These are phyloP conservation scores for Glonium stellatum DNA, from an alignment of 495 filamentous ascomycete species.

Conservation along the genomic window DNA sequence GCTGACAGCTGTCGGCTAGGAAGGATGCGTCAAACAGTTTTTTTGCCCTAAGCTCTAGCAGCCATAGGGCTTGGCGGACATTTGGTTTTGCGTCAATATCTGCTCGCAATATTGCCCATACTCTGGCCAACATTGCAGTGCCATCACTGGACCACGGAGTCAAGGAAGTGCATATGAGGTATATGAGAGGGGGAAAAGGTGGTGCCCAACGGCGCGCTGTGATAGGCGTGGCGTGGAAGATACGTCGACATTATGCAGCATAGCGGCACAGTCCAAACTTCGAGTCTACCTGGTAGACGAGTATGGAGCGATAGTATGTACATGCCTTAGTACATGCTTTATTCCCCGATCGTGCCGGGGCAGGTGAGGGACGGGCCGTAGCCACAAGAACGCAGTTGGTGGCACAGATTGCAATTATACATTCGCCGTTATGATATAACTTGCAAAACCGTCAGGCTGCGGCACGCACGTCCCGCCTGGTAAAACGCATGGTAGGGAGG, in stretches of 20 bases:
- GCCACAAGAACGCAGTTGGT: slow-evolving; percentile 8
- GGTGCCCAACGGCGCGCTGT: slow-evolving; percentile 11
- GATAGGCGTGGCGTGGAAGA: slow-evolving; percentile 18
- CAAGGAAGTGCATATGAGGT: slow-evolving; percentile 3
- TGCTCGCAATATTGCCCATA: slow-evolving; percentile 14
- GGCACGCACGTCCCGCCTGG: not conserved
- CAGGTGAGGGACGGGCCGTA: slow-evolving; percentile 22
- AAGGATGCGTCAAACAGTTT: slow-evolving; percentile 6
- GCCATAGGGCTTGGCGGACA: not conserved
- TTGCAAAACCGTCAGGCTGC: no score
- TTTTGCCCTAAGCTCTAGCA: not conserved
- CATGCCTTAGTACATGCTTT: not conserved
- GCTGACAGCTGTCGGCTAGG: not conserved
- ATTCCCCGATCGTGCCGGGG: not conserved
- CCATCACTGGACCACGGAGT: slow-evolving; percentile 1
- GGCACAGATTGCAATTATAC: slow-evolving; percentile 3
- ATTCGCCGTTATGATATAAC: not conserved
- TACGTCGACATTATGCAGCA: slow-evolving; percentile 22
- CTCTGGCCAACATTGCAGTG: slow-evolving; percentile 4
- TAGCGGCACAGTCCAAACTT: slow-evolving; percentile 3
- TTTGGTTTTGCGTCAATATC: slow-evolving; percentile 10
- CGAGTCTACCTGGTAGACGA: no score
- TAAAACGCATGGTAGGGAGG: not conserved
- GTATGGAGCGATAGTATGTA: not conserved
- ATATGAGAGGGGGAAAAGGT: not conserved